phyloP scores from a whole-genome alignment of 1,284 basidiomycete species.

The Fomitopsis schrenkii region DNA sequence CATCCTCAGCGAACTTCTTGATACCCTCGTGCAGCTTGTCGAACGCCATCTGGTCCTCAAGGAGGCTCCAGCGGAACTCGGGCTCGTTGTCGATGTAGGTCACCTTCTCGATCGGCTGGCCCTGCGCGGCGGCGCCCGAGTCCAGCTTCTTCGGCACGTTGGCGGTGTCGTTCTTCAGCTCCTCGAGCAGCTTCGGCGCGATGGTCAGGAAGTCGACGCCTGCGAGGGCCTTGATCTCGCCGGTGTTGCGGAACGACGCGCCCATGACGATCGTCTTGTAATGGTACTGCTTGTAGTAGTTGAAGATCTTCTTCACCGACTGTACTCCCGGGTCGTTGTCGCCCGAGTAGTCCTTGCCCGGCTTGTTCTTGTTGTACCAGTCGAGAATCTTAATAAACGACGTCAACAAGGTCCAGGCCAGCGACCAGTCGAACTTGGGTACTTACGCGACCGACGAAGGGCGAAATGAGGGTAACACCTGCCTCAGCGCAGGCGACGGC shows the following conservation, averaged over 20 bases:
- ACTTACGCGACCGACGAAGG: conserved; percentile 94
- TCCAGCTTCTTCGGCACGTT: conserved; percentile 86
- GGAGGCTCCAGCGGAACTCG: conserved; percentile 91
- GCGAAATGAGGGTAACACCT: conserved; percentile 96
- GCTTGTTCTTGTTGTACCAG: conserved; percentile 89
- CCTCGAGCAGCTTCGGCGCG: conserved; percentile 85
- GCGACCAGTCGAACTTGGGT: conserved; percentile 7
- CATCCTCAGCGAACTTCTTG: conserved; percentile 95
- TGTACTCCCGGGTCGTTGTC: conserved; percentile 95
- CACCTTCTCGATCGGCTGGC: conserved; percentile 74
- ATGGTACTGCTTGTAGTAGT: conserved; percentile 98
- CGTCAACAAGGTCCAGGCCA: not conserved
- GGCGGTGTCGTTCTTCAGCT: conserved; percentile 81
- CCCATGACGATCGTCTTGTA: conserved; percentile 99
- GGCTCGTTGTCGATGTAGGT: conserved; percentile 90
- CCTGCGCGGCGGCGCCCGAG: conserved; percentile 48
- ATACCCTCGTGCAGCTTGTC: conserved; percentile 98
- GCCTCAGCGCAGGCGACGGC: conserved; percentile 99
- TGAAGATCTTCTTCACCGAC: conserved; percentile 96
- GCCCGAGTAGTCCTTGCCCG: conserved; percentile 82
- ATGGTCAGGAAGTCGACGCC: conserved; percentile 98
- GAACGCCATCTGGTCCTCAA: conserved; percentile 92
- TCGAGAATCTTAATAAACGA: conserved; percentile 77
- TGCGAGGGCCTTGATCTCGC: conserved; percentile 93
- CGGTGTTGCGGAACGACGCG: conserved; percentile 97